phyloP scores from a whole-genome alignment of 768 basidiomycete species.

The Amanita polypyramis region DNA sequence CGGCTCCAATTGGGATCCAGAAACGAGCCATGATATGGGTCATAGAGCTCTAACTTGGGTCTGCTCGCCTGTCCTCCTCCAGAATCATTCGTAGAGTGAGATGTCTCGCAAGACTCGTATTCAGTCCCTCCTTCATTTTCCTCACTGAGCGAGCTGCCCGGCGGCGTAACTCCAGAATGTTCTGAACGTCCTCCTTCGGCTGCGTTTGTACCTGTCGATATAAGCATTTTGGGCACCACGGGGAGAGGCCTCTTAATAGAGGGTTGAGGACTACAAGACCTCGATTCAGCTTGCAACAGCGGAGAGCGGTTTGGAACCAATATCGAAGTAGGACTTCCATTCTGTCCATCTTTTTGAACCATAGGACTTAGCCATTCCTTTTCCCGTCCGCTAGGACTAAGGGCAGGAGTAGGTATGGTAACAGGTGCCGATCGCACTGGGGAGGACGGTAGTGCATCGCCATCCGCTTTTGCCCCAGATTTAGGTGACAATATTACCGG shows the following conservation, averaged over 20 bases:
- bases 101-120: constrained; percentile 3
- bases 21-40: neutral
- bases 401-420: neutral
- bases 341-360: neutral
- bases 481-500: neutral
- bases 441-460: neutral
- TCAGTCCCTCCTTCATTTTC: neutral
- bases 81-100: neutral
- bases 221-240: neutral
- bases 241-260: neutral
- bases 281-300: neutral
- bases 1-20: neutral
- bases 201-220: neutral
- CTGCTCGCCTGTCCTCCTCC: neutral
- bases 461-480: neutral
- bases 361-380: neutral
- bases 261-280: neutral
- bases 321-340: neutral
- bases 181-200: neutral
- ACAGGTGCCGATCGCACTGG: neutral
- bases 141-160: neutral
- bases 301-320: neutral
- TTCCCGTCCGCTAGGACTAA: neutral
- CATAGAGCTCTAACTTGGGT: neutral
- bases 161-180: neutral